These are phyloP conservation scores for Benincasa hispida DNA, from an alignment of 306 rosid species.

Conservation along the genomic window DNA sequence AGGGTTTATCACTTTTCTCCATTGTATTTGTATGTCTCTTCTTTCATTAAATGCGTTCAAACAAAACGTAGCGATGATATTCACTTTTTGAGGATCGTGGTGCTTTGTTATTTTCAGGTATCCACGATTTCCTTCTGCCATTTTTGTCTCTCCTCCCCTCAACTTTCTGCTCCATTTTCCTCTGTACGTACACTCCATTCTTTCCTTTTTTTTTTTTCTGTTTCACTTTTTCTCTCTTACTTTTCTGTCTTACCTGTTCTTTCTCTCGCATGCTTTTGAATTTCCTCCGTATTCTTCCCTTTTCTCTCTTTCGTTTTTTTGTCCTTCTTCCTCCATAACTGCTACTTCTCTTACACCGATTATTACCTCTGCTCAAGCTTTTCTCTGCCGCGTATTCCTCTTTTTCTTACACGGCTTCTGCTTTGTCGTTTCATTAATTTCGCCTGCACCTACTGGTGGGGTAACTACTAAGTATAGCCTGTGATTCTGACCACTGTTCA, in stretches of 20 bases:
- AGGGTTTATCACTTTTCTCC: background rate
- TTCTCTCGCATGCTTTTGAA: background rate
- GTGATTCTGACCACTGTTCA: background rate
- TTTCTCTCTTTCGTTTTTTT: background rate
- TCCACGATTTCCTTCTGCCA: slow-evolving; percentile 22
- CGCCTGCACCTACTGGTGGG: background rate
- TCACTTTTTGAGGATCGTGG: slow-evolving; percentile 11
- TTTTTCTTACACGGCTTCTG: background rate
- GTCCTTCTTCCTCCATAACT: background rate
- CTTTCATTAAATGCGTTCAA: slow-evolving; percentile 18
- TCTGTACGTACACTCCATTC: background rate
- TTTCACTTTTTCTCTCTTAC: background rate
- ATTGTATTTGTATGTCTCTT: background rate
- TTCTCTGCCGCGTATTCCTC: background rate
- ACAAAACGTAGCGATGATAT: background rate
- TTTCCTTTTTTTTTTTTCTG: background rate
- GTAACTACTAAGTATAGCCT: background rate
- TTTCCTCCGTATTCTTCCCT: slow-evolving; percentile 6
- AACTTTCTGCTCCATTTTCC: slow-evolving; percentile 2
- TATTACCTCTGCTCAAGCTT: no score
- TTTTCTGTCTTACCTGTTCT: background rate
- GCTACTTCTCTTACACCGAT: background rate
- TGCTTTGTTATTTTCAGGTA: slow-evolving; percentile 33
- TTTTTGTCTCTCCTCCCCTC: slow-evolving; percentile 15
- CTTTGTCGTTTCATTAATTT: background rate